phyloP scores from a whole-genome alignment of 2,329 filamentous ascomycete species.

The Coccinonectria pachysandricola region DNA sequence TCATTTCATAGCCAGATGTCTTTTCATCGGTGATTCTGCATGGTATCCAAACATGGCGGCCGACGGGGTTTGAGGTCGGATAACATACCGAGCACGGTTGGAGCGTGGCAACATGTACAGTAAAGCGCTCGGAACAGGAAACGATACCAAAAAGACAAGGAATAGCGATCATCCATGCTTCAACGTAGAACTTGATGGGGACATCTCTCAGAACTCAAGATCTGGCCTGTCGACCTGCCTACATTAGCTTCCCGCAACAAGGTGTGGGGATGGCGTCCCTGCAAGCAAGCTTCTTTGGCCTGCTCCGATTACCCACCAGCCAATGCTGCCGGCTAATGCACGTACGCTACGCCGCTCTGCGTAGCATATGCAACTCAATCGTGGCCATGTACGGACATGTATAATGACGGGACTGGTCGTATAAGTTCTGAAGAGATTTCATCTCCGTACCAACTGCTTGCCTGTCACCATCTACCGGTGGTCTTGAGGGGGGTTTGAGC shows the following conservation, averaged over 20 bases:
- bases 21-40: no score
- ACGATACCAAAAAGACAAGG: slow-evolving; percentile 1
- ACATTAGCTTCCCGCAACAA: slow-evolving; percentile 24
- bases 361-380: slow-evolving; percentile 12
- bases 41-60: no score
- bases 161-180: no score
- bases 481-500: slow-evolving; percentile 1
- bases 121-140: slow-evolving; percentile 1
- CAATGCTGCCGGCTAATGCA: slow-evolving; percentile 15
- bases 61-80: no score
- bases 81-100: no score
- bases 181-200: no score
- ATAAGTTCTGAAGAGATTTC: no score
- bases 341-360: slow-evolving; percentile 11
- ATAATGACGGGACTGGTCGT: slow-evolving; percentile 10
- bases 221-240: slow-evolving; percentile 15
- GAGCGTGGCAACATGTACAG: no score
- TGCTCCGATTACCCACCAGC: slow-evolving; percentile 14
- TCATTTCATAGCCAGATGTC: no score
- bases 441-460: no score
- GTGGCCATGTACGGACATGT: slow-evolving; percentile 16
- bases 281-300: slow-evolving; percentile 4
- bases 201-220: slow-evolving; percentile 8
- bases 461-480: no score
- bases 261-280: slow-evolving; percentile 10